These are phyloP conservation scores for Cetradonia linearis DNA, from an alignment of 495 filamentous ascomycete genomes.

Conservation along the genomic window DNA sequence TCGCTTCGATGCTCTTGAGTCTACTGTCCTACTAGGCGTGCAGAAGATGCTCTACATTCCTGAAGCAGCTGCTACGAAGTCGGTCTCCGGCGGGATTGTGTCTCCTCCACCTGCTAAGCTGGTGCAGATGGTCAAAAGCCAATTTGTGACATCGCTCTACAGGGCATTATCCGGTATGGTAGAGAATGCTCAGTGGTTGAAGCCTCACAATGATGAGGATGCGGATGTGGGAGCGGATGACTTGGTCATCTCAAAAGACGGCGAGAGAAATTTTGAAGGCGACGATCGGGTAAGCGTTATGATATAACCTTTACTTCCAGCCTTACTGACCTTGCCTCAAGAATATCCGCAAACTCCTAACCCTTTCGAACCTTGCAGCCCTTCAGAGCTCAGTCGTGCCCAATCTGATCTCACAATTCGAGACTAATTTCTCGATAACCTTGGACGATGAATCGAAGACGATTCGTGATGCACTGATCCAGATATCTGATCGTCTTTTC, in stretches of 20 bases:
- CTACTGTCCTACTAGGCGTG: conserved; percentile 64
- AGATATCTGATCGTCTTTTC: conserved; percentile 86
- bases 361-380: conserved; percentile 76
- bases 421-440: conserved; percentile 78
- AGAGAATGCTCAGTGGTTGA: conserved; percentile 75
- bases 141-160: conserved; percentile 86
- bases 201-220: conserved; percentile 51
- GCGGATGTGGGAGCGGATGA: conserved; percentile 24
- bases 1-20: conserved; percentile 71
- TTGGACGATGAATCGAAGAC: conserved; percentile 84
- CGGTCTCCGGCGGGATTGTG: conserved; percentile 61
- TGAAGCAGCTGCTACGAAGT: conserved; percentile 57
- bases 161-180: conserved; percentile 89
- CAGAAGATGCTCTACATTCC: conserved; percentile 91
- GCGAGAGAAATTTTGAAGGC: neutral
- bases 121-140: conserved; percentile 69
- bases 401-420: conserved; percentile 74
- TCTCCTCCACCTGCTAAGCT: conserved; percentile 73
- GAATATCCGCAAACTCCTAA: conserved; percentile 88
- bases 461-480: conserved; percentile 74
- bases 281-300: conserved; percentile 53
- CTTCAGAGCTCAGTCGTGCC: conserved; percentile 70
- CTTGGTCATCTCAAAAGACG: neutral
- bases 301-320: neutral
- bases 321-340: conserved; percentile 27